Percentiles rank a stretch among this genome's conserved stretches.
phyloP scores from a whole-genome alignment of 768 basidiomycete species.

The Amanita muscaria region DNA sequence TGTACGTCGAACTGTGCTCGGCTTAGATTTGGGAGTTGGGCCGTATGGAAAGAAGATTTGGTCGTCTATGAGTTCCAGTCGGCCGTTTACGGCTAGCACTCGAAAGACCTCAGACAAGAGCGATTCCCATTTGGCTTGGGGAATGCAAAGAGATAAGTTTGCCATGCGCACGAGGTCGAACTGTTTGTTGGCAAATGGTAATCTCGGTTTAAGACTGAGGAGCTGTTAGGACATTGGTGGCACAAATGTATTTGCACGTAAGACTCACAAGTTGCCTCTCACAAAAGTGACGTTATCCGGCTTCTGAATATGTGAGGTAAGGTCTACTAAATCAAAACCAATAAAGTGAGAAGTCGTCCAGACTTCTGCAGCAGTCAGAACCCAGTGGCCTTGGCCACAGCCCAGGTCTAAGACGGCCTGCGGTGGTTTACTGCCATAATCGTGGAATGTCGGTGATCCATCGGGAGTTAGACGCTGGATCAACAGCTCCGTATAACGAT shows the following conservation, averaged over 20 bases:
- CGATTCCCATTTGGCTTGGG: slow-evolving; percentile 47
- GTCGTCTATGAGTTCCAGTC: slow-evolving; percentile 71
- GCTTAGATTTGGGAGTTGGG: slow-evolving; percentile 11
- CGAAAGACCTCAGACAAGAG: slow-evolving; percentile 55
- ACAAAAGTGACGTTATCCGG: slow-evolving; percentile 41
- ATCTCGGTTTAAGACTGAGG: slow-evolving; percentile 39
- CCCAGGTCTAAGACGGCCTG: slow-evolving; percentile 61
- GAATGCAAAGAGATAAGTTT: slow-evolving; percentile 54
- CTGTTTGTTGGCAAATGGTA: slow-evolving; percentile 53
- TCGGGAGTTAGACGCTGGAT: slow-evolving; percentile 44
- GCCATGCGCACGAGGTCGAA: slow-evolving; percentile 75
- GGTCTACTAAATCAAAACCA: slow-evolving; percentile 57
- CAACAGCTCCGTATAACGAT: slow-evolving; percentile 46
- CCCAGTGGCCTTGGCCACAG: slow-evolving; percentile 68
- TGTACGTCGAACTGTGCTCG: slow-evolving; percentile 10
- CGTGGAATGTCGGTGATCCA: slow-evolving; percentile 53
- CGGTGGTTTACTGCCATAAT: slow-evolving; percentile 40
- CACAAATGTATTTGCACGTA: neutral
- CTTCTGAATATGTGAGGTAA: slow-evolving; percentile 30
- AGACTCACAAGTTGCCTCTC: slow-evolving; percentile 61
- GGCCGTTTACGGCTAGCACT: slow-evolving; percentile 50
- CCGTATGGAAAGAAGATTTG: slow-evolving; percentile 56
- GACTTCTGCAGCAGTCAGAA: slow-evolving; percentile 45
- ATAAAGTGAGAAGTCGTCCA: slow-evolving; percentile 56
- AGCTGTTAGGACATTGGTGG: slow-evolving; percentile 1